Conservation (phyloP, 257 asterid species). For the Gentiana dahurica region DNA sequence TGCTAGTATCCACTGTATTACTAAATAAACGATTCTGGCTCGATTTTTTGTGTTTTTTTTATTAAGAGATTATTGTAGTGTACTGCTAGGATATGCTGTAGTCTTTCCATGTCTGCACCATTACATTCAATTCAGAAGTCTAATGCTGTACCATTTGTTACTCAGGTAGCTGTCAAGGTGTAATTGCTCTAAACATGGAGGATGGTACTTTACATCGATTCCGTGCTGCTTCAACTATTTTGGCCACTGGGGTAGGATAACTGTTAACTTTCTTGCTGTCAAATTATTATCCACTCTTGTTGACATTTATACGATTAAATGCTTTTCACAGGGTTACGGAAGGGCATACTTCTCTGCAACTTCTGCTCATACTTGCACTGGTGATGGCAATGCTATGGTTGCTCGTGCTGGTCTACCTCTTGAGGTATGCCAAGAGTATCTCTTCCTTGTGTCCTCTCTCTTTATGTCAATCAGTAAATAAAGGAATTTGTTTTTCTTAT, state of each 20-base stretch:
- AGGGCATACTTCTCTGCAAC: conserved; percentile 95
- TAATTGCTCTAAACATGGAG: conserved; percentile 88
- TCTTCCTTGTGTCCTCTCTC: not conserved
- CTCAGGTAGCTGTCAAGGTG: conserved; percentile 67
- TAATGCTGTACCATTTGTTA: not conserved
- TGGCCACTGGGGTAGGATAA: conserved; percentile 85
- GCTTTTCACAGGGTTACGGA: conserved; percentile 70
- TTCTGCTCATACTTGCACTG: conserved; percentile 99
- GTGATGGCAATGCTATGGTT: conserved; percentile 99
- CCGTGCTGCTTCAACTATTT: conserved; percentile 77
- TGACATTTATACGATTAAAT: conserved; percentile 3
- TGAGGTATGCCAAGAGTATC: conserved; percentile 34
- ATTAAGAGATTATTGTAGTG: not conserved
- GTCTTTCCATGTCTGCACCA: not conserved
- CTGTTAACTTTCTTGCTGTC: not conserved
- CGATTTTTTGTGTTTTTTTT: not conserved
- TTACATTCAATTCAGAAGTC: not conserved
- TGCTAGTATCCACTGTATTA: not conserved
- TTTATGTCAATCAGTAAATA: not conserved
- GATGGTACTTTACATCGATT: conserved; percentile 96
- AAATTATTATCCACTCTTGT: conserved; percentile 1
- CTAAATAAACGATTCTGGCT: not conserved
- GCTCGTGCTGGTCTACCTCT: conserved; percentile 98
- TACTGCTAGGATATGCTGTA: not conserved
- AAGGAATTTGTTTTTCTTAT: too few relatives aligned